Base-by-base conservation (phyloP, 1,284 basidiomycete species). In the Ustilago tritici region DNA sequence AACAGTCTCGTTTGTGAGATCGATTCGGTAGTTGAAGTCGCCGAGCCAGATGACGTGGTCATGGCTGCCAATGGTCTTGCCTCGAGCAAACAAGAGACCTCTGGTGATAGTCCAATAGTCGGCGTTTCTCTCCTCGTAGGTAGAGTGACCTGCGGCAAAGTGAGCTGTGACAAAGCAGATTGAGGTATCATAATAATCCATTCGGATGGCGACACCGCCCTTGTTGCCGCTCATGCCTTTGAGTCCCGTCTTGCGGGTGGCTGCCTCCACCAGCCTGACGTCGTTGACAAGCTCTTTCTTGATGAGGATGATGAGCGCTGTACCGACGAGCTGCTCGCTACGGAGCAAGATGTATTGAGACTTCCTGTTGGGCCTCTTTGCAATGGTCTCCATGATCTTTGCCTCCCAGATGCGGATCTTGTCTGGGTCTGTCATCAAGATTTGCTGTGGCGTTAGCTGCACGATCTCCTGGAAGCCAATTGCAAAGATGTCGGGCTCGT, bases 141-240 rank as follows among this genome's bases (percentile, higher is more conserved):
- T 97, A 7, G 89, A 86, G 81, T 96, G 95, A 4, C 97, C 97
- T 7, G 97, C 95, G 15, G 97, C 95, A 54, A 99, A 90, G 87
- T 99, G 97, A 0, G 94, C 93, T 0, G 96, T 98, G 80, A 99
- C 88, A 87, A 99, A 95, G 87, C 97, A 99, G 81, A 99, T 92
- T 55, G 90, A 92, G 7, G 95, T 93, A 84, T 97, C 95, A 81
- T 92, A 90, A 79, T 94, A 93, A 49, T 98, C 92, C 68, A 99
- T 88, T 23, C 97, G 92, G 77, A 99, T 93, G 3, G 92, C 95
- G 8, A 97, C 93, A 11, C 94, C 95, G 19, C 87, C 87, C 76
- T 88, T 99, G 88, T 99, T 99, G 28, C 97, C 97, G 6, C 94
- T 95, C 90, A 99, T 95, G 15, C 97, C 97, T 64, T 94, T 91